Evolutionary conservation across 1,284 basidiomycete species (phyloP).

Genomic region (Ustilago vetiveriae): DNA sequence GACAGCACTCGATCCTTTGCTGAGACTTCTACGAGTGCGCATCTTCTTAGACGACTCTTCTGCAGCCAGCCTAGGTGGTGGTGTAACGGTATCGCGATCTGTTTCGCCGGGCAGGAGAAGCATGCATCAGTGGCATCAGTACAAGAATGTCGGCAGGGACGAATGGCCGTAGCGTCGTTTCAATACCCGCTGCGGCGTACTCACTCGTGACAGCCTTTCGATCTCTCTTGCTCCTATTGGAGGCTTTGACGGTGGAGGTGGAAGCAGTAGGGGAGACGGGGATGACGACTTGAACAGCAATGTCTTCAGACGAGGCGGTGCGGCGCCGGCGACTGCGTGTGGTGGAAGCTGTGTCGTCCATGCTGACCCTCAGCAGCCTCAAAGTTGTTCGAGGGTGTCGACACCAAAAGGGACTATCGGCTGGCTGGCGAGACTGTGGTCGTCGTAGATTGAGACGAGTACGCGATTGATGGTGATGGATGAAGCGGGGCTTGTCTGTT

Average conservation of each 20-base stretch:
- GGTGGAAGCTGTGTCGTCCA: slow-evolving; percentile 9
- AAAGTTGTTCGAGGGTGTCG: too few relatives aligned
- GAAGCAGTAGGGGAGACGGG: slow-evolving; percentile 3
- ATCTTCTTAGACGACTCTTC: slow-evolving; percentile 14
- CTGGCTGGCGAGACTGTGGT: too few relatives aligned
- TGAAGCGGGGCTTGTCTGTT: too few relatives aligned
- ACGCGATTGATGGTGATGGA: too few relatives aligned
- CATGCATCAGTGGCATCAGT: too few relatives aligned
- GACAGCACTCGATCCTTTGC: slow-evolving; percentile 10
- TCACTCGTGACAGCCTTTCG: slow-evolving; percentile 10
- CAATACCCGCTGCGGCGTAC: too few relatives aligned
- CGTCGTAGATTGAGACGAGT: too few relatives aligned
- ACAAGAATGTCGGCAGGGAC: too few relatives aligned
- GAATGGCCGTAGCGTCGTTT: too few relatives aligned
- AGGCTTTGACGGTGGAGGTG: slow-evolving; percentile 2
- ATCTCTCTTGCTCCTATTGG: slow-evolving; percentile 5
- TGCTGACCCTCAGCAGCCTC: slow-evolving; percentile 6
- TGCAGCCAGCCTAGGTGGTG: slow-evolving; percentile 1
- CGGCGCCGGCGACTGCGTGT: slow-evolving; percentile 15
- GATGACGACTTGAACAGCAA: slow-evolving; percentile 5
- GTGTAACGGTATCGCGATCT: slow-evolving; percentile 10
- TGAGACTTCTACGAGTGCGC: slow-evolving; percentile 15
- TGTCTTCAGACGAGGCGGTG: slow-evolving; percentile 9
- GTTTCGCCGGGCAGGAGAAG: too few relatives aligned
- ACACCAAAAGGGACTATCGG: too few relatives aligned